Evolutionary conservation across 495 filamentous ascomycete genomes (phyloP).

Genomic region (Parachaetomium inaequale): DNA sequence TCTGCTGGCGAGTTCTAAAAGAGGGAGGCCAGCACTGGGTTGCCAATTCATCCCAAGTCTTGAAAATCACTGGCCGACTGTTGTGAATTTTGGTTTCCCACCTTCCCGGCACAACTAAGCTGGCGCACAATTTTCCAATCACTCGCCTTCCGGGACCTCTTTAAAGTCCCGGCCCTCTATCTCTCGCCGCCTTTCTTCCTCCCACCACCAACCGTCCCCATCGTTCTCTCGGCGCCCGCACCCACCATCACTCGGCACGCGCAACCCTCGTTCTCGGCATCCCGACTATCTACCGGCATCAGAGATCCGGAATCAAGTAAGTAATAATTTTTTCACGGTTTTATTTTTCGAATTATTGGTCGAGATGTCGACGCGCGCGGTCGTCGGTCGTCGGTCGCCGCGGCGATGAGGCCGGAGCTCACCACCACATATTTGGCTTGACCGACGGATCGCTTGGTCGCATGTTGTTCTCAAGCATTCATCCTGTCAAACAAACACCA

Average conservation of each 20-base stretch:
- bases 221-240: background rate
- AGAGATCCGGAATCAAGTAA: constrained; percentile 6
- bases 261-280: background rate
- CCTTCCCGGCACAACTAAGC: background rate
- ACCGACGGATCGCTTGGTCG: background rate
- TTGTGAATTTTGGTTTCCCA: background rate
- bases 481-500: background rate
- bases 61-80: background rate
- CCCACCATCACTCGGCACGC: constrained; percentile 5
- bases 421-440: background rate
- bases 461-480: background rate
- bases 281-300: background rate
- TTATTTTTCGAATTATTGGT: background rate
- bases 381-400: background rate
- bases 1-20: no score
- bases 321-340: background rate
- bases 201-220: background rate
- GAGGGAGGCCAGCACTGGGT: background rate
- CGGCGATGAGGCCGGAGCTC: background rate
- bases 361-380: background rate
- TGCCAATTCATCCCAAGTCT: constrained; percentile 8
- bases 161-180: background rate
- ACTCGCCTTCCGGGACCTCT: background rate
- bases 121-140: background rate
- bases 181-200: background rate